Percentiles rank a stretch among this genome's conserved stretches.
Conservation (phyloP, 169 alveolate genomes). For the Eimeria praecox region DNA sequence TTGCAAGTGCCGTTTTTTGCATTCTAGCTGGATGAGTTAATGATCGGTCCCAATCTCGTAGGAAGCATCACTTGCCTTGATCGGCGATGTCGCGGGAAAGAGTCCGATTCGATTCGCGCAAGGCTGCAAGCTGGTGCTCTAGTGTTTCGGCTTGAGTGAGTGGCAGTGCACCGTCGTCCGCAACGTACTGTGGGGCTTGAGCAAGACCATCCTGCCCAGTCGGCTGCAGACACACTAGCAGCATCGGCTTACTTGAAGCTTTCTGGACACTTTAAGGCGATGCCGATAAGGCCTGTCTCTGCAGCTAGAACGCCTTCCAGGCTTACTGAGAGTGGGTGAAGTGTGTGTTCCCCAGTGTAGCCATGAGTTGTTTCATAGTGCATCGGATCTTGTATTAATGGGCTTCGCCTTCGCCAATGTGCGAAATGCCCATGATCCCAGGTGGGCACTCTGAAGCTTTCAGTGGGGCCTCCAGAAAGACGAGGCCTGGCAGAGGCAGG, state of each 20-base stretch:
- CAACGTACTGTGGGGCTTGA: conserved; percentile 2
- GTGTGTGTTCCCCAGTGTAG: neutral
- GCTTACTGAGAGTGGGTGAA: conserved; percentile 5
- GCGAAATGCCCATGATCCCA: conserved; percentile 14
- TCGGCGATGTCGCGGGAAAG: conserved; percentile 59
- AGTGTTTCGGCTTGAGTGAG: conserved; percentile 28
- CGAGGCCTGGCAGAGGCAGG: conserved; percentile 9
- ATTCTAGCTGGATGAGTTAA: neutral
- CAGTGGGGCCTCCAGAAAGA: neutral
- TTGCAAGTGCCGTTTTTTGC: neutral
- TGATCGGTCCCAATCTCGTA: neutral
- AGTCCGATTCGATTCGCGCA: conserved; percentile 56
- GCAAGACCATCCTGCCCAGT: conserved; percentile 42
- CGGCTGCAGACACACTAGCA: conserved; percentile 6
- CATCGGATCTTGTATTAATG: neutral
- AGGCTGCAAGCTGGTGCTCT: conserved; percentile 62
- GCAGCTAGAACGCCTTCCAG: neutral
- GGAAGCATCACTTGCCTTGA: conserved; percentile 10
- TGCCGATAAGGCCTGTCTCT: neutral
- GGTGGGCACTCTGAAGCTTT: neutral
- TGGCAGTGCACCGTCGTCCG: conserved; percentile 9
- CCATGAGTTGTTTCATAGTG: neutral
- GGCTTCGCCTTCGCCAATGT: neutral
- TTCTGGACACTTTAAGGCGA: neutral
- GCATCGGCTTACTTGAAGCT: neutral